These are phyloP conservation scores for Pascua guehoae DNA, from an alignment of 1,284 basidiomycete genomes.

Conservation along the genomic window DNA sequence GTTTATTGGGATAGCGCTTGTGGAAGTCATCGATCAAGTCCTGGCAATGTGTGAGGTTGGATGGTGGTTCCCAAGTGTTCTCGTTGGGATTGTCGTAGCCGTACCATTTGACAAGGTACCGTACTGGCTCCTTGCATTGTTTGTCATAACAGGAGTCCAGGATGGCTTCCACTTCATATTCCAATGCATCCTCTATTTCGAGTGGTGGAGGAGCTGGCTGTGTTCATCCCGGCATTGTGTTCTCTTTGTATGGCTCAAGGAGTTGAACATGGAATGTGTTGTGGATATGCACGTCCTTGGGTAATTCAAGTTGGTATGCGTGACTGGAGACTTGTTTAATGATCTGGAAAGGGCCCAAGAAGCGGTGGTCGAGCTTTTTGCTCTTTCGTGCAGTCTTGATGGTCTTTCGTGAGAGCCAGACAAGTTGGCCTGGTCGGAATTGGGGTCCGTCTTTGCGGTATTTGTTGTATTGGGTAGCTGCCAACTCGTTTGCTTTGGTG, in stretches of 20 bases:
- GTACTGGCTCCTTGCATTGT: not conserved
- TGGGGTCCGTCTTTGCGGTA: conserved; percentile 13
- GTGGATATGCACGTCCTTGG: conserved; percentile 39
- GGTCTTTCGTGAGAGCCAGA: conserved; percentile 39
- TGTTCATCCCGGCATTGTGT: conserved; percentile 28
- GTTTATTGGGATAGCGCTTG: too few relatives aligned
- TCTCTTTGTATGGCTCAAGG: conserved; percentile 34
- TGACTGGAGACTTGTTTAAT: not conserved
- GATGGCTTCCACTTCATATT: conserved; percentile 32
- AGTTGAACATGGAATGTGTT: conserved; percentile 52
- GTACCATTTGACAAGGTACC: conserved; percentile 9
- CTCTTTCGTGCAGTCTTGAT: conserved; percentile 45
- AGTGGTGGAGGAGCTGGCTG: conserved; percentile 35
- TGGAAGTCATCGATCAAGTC: too few relatives aligned
- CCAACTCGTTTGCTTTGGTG: not conserved
- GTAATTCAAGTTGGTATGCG: conserved; percentile 42
- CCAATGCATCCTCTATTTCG: conserved; percentile 25
- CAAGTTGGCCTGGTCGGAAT: conserved; percentile 38
- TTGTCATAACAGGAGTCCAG: conserved; percentile 14
- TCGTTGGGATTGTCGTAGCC: conserved; percentile 2
- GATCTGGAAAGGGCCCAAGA: conserved; percentile 50
- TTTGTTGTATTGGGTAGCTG: conserved; percentile 19
- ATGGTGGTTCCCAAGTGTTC: conserved; percentile 10
- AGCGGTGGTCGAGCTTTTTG: conserved; percentile 48
- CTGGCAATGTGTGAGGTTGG: not conserved